Evolutionary conservation across 495 filamentous ascomycete species (phyloP).

Genomic region (Hyaloscypha bicolor): DNA sequence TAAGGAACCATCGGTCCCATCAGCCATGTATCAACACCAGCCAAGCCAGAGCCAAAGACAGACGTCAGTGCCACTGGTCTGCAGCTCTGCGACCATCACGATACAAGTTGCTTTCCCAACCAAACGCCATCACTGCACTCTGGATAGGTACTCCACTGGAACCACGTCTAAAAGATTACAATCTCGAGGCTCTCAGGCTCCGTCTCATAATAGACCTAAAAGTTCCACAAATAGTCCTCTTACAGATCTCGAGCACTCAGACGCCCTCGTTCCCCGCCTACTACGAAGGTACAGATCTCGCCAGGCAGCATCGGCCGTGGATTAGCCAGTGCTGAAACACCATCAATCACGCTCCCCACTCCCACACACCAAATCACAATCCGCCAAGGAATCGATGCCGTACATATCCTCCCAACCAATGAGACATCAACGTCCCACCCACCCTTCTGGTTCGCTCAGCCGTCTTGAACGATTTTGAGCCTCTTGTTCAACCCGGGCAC

Average conservation of each 20-base stretch:
- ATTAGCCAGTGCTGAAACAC: constrained; percentile 20
- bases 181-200: neutral
- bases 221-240: neutral
- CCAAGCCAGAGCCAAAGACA: neutral
- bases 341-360: constrained; percentile 15
- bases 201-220: neutral
- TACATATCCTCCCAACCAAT: constrained; percentile 4
- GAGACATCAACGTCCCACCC: neutral
- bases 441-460: constrained; percentile 20
- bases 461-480: constrained; percentile 18
- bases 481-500: constrained; percentile 5
- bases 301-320: neutral
- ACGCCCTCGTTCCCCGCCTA: neutral
- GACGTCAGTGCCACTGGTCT: neutral
- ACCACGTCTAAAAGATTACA: neutral
- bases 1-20: neutral
- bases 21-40: neutral
- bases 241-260: neutral
- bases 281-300: neutral
- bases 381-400: neutral
- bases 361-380: constrained; percentile 3
- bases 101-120: neutral
- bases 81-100: constrained; percentile 9
- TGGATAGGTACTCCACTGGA: neutral
- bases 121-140: neutral